Percentiles rank a stretch among this genome's conserved stretches.
Conservation (phyloP, 352 stramenopile species). For the Phytophthora capsici region DNA sequence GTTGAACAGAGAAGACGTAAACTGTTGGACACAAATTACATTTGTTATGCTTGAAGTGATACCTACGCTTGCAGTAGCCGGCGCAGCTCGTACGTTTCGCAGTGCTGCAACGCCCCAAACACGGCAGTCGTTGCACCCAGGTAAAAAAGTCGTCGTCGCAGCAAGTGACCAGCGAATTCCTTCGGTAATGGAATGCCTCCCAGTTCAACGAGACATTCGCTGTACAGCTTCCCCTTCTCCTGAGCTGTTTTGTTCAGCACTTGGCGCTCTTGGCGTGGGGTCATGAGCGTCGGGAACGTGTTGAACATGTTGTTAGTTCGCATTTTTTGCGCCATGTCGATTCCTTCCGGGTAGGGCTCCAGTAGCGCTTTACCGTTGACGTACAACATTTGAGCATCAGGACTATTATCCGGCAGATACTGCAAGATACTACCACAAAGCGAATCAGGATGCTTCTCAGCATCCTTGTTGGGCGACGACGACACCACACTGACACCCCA, state of each 20-base stretch:
- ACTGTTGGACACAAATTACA: too few species aligned
- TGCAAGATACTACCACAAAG: slow-evolving; percentile 72
- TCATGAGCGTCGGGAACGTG: slow-evolving; percentile 50
- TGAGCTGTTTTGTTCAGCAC: slow-evolving; percentile 12
- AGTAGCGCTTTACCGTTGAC: slow-evolving; percentile 28
- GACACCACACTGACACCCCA: slow-evolving; percentile 59
- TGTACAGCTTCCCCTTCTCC: slow-evolving; percentile 21
- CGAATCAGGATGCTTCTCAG: slow-evolving; percentile 55
- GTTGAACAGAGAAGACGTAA: not conserved
- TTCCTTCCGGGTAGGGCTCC: slow-evolving; percentile 26
- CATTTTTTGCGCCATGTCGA: slow-evolving; percentile 32
- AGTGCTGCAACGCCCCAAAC: slow-evolving; percentile 29
- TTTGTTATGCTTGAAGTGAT: too few species aligned
- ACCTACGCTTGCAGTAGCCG: slow-evolving; percentile 12
- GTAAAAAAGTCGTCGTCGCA: slow-evolving; percentile 44
- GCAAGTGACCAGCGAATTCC: slow-evolving; percentile 38
- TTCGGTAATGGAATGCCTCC: slow-evolving; percentile 38
- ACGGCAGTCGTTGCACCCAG: slow-evolving; percentile 30
- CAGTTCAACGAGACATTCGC: slow-evolving; percentile 47
- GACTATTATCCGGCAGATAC: slow-evolving; percentile 44
- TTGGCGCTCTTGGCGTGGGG: slow-evolving; percentile 43
- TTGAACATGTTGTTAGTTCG: slow-evolving; percentile 48
- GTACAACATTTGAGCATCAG: slow-evolving; percentile 22
- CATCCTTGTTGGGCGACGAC: slow-evolving; percentile 53
- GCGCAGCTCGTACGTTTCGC: slow-evolving; percentile 29